phyloP scores from a whole-genome alignment of 2,329 filamentous ascomycete genomes.

The Fusarium penzigii region DNA sequence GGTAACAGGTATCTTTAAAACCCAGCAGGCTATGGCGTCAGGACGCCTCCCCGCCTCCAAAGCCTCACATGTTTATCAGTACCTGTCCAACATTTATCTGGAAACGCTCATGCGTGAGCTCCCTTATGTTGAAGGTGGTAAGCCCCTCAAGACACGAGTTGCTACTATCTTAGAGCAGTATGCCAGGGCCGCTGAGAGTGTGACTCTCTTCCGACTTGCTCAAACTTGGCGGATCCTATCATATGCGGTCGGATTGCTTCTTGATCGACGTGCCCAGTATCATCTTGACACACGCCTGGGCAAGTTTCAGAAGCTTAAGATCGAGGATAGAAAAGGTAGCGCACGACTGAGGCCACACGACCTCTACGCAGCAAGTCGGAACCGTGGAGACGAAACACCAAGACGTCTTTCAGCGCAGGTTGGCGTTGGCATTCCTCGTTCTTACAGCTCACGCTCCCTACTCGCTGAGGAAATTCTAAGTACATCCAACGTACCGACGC shows the following conservation, averaged over 20 bases:
- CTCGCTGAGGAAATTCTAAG: conserved; percentile 60
- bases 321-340: conserved; percentile 33
- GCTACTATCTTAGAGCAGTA: conserved; percentile 55
- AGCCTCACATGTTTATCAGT: conserved; percentile 55
- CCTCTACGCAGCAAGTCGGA: conserved; percentile 23
- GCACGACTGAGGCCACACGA: conserved; percentile 29
- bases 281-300: conserved; percentile 54
- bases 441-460: conserved; percentile 44
- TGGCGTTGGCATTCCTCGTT: conserved; percentile 33
- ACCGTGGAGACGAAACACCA: conserved; percentile 41
- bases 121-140: conserved; percentile 40
- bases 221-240: conserved; percentile 65
- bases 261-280: conserved; percentile 56
- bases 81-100: conserved; percentile 58
- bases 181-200: conserved; percentile 57
- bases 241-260: conserved; percentile 55
- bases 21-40: conserved; percentile 64
- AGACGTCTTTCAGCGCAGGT: conserved; percentile 32
- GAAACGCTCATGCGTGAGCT: conserved; percentile 52
- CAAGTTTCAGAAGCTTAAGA: conserved; percentile 37
- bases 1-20: conserved; percentile 57
- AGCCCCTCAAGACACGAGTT: conserved; percentile 49
- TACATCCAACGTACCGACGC: conserved; percentile 63
- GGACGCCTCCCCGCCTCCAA: conserved; percentile 56
- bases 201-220: conserved; percentile 59